A percentile compares a stretch with the other conserved stretches of the same genome.
Conservation (phyloP, 169 alveolate genomes). For the Eimeria necatrix region DNA sequence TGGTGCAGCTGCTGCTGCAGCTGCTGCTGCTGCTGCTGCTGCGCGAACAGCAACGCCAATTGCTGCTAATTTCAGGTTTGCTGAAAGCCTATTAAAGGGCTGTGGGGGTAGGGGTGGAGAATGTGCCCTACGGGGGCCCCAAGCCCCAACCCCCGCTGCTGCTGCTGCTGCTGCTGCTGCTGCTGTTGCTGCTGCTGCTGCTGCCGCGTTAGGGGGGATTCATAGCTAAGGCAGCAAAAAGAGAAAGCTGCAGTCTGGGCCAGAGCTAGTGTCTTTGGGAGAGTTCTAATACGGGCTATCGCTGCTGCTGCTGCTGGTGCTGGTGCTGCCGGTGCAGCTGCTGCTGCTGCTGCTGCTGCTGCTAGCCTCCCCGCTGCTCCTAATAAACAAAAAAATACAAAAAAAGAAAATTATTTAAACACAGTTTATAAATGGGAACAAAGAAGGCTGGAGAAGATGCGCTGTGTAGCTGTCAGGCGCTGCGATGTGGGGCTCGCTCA, state of each 20-base stretch:
- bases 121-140: no score
- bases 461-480: background rate
- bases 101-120: no score
- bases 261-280: background rate
- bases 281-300: background rate
- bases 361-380: no score
- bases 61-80: no score
- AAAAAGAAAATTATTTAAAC: background rate
- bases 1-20: background rate
- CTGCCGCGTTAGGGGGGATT: no score
- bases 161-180: constrained; percentile 5
- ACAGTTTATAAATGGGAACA: background rate
- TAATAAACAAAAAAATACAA: background rate
- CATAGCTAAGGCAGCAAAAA: background rate
- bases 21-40: no score
- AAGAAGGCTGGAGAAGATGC: background rate
- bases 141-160: background rate
- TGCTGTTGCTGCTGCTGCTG: background rate
- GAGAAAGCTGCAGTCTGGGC: background rate
- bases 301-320: constrained; percentile 9
- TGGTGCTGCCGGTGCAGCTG: background rate
- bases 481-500: constrained; percentile 10
- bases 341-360: background rate
- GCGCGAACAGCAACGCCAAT: no score
- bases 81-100: no score